Conservation (phyloP, 805 yeast genomes). For the Candida railenensis region DNA sequence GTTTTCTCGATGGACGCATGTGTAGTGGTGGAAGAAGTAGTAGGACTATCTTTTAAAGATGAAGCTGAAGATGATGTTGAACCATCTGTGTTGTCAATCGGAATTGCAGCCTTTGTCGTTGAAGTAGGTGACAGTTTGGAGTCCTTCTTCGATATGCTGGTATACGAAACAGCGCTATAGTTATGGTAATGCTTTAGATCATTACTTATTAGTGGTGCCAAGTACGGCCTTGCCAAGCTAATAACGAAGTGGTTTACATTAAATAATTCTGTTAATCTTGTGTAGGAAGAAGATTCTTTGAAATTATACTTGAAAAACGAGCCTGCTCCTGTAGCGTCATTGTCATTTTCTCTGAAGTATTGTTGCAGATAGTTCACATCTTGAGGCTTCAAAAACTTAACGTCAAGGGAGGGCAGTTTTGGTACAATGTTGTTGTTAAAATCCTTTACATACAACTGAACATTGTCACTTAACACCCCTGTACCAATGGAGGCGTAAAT, state of each 20-base stretch:
- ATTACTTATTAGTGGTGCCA: slow-evolving; percentile 84
- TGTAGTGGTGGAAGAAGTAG: not conserved
- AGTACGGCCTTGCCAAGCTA: slow-evolving; percentile 88
- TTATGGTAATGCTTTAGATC: slow-evolving; percentile 71
- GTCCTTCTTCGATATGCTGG: not conserved
- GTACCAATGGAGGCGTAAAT: slow-evolving; percentile 81
- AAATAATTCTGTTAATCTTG: slow-evolving; percentile 85
- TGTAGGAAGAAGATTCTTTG: slow-evolving; percentile 61
- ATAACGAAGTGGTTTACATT: slow-evolving; percentile 93
- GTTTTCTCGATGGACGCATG: slow-evolving; percentile 19
- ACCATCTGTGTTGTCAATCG: slow-evolving; percentile 20
- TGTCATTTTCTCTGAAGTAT: slow-evolving; percentile 27
- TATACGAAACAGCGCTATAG: slow-evolving; percentile 17
- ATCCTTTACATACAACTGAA: slow-evolving; percentile 58
- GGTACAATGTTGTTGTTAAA: slow-evolving; percentile 60
- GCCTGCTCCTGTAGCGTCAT: slow-evolving; percentile 7
- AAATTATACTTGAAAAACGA: slow-evolving; percentile 14
- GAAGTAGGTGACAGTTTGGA: not conserved
- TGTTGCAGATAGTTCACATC: slow-evolving; percentile 48
- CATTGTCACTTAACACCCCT: slow-evolving; percentile 59
- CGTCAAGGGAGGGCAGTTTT: slow-evolving; percentile 43
- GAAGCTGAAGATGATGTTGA: not conserved
- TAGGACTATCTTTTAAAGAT: not conserved
- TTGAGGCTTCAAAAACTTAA: slow-evolving; percentile 42
- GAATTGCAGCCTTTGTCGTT: slow-evolving; percentile 12